phyloP scores from a whole-genome alignment of 2,329 filamentous ascomycete species.

The Clarireedia homoeocarpa region DNA sequence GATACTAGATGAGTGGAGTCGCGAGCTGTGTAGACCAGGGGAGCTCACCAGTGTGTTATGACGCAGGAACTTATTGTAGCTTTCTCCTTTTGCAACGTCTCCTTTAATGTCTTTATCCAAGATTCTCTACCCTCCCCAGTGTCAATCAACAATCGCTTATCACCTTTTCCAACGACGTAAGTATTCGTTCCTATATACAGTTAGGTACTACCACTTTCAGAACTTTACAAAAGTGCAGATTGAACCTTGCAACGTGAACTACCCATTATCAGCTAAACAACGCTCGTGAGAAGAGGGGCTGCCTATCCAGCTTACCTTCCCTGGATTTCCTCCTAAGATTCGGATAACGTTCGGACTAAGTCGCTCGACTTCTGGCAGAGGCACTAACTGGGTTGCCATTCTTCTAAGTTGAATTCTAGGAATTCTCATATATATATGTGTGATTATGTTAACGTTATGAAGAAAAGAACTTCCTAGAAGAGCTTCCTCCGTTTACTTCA shows the following conservation, averaged over 20 bases:
- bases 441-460: not conserved
- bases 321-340: slow-evolving; percentile 83
- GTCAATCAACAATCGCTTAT: slow-evolving; percentile 72
- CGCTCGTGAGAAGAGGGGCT: not conserved
- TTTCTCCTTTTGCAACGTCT: slow-evolving; percentile 58
- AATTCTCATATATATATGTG: not conserved
- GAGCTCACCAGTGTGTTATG: slow-evolving; percentile 70
- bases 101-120: slow-evolving; percentile 62
- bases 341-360: slow-evolving; percentile 73
- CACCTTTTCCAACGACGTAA: slow-evolving; percentile 77
- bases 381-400: slow-evolving; percentile 27
- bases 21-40: no score
- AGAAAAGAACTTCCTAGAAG: not conserved
- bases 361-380: slow-evolving; percentile 63
- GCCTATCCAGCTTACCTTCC: slow-evolving; percentile 50
- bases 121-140: slow-evolving; percentile 69
- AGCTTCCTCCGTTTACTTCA: not conserved
- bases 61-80: slow-evolving; percentile 62
- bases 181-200: slow-evolving; percentile 80
- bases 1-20: not conserved
- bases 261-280: slow-evolving; percentile 10
- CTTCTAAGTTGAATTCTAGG: slow-evolving; percentile 8
- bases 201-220: slow-evolving; percentile 1
- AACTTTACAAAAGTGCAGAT: slow-evolving; percentile 4
- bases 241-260: slow-evolving; percentile 56